Conservation (phyloP, 2,329 filamentous ascomycete genomes). For the Phaeosphaeriaceae sp. region DNA sequence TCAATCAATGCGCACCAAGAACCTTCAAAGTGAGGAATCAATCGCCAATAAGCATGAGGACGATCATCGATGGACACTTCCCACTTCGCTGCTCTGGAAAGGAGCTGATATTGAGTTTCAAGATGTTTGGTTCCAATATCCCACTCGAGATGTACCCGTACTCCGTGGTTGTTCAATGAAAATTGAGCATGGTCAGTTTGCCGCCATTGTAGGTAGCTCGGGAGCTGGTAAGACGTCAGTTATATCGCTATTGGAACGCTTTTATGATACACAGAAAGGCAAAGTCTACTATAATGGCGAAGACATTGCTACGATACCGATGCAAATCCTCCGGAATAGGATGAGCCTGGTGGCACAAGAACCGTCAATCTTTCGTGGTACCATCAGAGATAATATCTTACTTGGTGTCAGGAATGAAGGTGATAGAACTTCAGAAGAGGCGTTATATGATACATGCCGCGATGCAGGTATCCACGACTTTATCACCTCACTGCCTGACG, state of each 20-base stretch:
- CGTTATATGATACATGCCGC: slow-evolving; percentile 60
- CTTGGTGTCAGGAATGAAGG: slow-evolving; percentile 53
- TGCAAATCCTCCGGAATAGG: slow-evolving; percentile 60
- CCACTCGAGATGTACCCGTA: slow-evolving; percentile 84
- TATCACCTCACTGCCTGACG: slow-evolving; percentile 35
- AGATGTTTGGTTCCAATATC: slow-evolving; percentile 89
- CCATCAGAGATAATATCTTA: slow-evolving; percentile 56
- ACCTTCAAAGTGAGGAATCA: neutral
- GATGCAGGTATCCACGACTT: slow-evolving; percentile 41
- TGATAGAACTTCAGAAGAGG: slow-evolving; percentile 47
- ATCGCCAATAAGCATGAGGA: slow-evolving; percentile 1
- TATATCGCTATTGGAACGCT: slow-evolving; percentile 86
- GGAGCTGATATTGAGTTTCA: slow-evolving; percentile 69
- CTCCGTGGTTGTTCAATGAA: slow-evolving; percentile 61
- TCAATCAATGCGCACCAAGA: slow-evolving; percentile 13
- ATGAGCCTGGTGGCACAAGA: slow-evolving; percentile 70
- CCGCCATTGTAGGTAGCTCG: slow-evolving; percentile 65
- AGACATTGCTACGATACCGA: slow-evolving; percentile 59
- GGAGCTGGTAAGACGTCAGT: slow-evolving; percentile 94
- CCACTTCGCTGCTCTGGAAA: slow-evolving; percentile 11
- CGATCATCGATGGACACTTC: slow-evolving; percentile 11
- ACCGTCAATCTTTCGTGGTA: slow-evolving; percentile 53
- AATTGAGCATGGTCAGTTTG: slow-evolving; percentile 61
- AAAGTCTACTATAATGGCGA: slow-evolving; percentile 70
- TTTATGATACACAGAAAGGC: slow-evolving; percentile 83